phyloP scores from a whole-genome alignment of 805 yeast species.

The Saturnispora diversa region DNA sequence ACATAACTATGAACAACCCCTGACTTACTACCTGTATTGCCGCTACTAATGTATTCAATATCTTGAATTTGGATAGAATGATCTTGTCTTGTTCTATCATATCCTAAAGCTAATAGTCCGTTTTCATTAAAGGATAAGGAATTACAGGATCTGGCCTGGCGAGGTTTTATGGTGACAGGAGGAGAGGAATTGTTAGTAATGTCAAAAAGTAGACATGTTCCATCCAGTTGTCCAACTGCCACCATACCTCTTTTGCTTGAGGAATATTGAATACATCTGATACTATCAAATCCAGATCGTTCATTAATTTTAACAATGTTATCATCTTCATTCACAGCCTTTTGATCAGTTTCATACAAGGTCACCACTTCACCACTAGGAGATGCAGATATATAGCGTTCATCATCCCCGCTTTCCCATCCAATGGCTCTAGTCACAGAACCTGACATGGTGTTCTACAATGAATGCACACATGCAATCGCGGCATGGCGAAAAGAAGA shows the following conservation, averaged over 20 bases:
- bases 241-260: constrained; percentile 46
- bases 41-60: constrained; percentile 29
- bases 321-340: constrained; percentile 34
- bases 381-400: constrained; percentile 57
- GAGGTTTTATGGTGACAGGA: constrained; percentile 42
- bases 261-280: constrained; percentile 63
- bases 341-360: constrained; percentile 47
- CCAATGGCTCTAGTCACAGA: constrained; percentile 48
- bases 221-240: constrained; percentile 70
- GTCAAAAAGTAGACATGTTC: constrained; percentile 56
- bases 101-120: constrained; percentile 66
- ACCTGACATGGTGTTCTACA: constrained; percentile 40
- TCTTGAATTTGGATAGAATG: constrained; percentile 77
- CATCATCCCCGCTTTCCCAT: constrained; percentile 51
- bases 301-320: constrained; percentile 45
- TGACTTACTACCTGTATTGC: constrained; percentile 43
- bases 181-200: constrained; percentile 29
- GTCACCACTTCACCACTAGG: constrained; percentile 78
- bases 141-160: constrained; percentile 68
- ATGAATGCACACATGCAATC: neutral
- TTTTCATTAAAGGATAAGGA: constrained; percentile 58
- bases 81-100: constrained; percentile 71
- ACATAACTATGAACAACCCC: constrained; percentile 48
- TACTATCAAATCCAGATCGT: constrained; percentile 56
- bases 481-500: neutral